phyloP scores from a whole-genome alignment of 306 rosid species.

The Quercus engelmannii region DNA sequence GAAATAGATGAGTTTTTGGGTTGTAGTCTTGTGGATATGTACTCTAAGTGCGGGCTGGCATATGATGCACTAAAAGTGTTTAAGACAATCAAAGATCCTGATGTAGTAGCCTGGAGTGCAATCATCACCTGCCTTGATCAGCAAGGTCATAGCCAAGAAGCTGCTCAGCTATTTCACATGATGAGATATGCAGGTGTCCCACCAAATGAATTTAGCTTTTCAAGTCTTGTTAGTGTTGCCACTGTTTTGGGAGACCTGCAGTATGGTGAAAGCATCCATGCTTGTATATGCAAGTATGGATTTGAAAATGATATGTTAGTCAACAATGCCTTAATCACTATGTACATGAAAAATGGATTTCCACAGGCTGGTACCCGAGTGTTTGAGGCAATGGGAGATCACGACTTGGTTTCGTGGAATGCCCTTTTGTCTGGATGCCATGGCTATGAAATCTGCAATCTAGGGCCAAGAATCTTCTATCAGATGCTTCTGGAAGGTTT shows the following conservation, averaged over 20 bases:
- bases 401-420: constrained; percentile 36
- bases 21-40: constrained; percentile 31
- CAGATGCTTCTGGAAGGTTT: constrained; percentile 33
- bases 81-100: constrained; percentile 20
- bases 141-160: constrained; percentile 31
- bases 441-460: constrained; percentile 18
- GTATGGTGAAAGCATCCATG: constrained; percentile 31
- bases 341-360: constrained; percentile 35
- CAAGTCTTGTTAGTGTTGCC: constrained; percentile 33
- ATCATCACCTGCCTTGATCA: constrained; percentile 38
- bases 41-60: constrained; percentile 22
- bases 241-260: constrained; percentile 23
- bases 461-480: constrained; percentile 29
- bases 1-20: constrained; percentile 32
- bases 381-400: constrained; percentile 24
- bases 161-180: constrained; percentile 23
- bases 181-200: constrained; percentile 28
- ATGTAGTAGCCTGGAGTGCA: constrained; percentile 40
- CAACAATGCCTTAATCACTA: constrained; percentile 32
- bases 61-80: constrained; percentile 29
- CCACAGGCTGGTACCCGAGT: constrained; percentile 24
- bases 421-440: constrained; percentile 36
- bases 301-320: constrained; percentile 26
- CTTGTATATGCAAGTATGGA: constrained; percentile 34
- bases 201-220: constrained; percentile 36